Evolutionary conservation across 2,329 filamentous ascomycete genomes (phyloP).

Genomic region (Cryphonectria carpinicola): DNA sequence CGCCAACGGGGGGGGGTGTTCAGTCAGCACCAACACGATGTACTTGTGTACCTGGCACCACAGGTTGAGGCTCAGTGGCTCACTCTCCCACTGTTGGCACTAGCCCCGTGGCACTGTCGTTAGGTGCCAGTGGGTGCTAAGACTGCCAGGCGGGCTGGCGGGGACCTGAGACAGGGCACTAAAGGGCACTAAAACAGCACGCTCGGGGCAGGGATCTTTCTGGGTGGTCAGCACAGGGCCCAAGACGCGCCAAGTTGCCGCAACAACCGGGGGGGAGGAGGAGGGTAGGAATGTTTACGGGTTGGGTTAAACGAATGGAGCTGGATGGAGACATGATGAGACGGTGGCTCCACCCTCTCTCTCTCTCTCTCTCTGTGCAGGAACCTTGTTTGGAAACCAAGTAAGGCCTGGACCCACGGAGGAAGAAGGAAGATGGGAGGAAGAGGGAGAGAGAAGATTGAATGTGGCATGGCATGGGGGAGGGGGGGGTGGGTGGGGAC

Average conservation of each 20-base stretch:
- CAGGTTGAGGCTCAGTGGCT: neutral
- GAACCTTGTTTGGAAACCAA: constrained; percentile 4
- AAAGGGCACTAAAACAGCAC: neutral
- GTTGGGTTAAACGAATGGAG: neutral
- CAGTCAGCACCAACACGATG: neutral
- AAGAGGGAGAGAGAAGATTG: neutral
- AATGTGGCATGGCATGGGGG: neutral
- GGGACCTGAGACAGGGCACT: neutral
- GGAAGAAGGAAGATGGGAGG: neutral
- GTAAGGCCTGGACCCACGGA: neutral
- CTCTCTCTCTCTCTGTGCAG: neutral
- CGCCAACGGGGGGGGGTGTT: neutral
- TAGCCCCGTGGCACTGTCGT: neutral
- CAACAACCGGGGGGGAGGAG: constrained; percentile 7
- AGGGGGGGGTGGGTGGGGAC: neutral
- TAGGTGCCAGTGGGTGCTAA: constrained; percentile 1
- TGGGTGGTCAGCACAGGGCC: neutral
- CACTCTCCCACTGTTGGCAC: neutral
- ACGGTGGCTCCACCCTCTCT: neutral
- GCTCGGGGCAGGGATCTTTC: neutral
- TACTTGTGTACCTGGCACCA: neutral
- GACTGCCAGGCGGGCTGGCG: neutral
- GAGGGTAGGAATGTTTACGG: constrained; percentile 11
- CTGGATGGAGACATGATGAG: constrained; percentile 2
- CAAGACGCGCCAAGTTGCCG: constrained; percentile 16